Percentiles rank a stretch among this genome's conserved stretches.
These are phyloP conservation scores for Apiotrichum laibachii DNA, from an alignment of 1,284 basidiomycete genomes.

Conservation along the genomic window DNA sequence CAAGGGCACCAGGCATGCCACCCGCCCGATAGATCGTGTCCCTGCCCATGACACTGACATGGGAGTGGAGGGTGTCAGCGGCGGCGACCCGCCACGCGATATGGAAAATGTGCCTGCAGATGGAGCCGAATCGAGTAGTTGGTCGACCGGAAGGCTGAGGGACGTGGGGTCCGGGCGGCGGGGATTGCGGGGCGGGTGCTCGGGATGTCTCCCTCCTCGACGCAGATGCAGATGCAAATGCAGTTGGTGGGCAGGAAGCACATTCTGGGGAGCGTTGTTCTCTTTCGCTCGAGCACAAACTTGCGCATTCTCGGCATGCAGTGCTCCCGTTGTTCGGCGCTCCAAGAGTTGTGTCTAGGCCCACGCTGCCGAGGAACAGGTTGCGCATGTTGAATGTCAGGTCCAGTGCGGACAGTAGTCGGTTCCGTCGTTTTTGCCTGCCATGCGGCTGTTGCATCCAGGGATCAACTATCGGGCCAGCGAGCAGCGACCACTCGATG, in stretches of 20 bases:
- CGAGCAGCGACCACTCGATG: constrained; percentile 31
- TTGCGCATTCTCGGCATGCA: background rate
- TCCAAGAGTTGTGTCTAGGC: constrained; percentile 16
- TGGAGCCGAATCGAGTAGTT: constrained; percentile 4
- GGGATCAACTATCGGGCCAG: constrained; percentile 33
- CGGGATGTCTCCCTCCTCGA: background rate
- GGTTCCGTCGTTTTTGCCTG: constrained; percentile 11
- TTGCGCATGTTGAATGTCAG: constrained; percentile 33
- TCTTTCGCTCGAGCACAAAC: background rate
- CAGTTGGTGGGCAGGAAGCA: background rate
- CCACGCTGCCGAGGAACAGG: constrained; percentile 32
- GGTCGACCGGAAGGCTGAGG: background rate
- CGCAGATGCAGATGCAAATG: background rate
- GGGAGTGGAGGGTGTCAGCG: background rate
- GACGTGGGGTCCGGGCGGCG: background rate
- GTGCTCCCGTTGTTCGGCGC: background rate
- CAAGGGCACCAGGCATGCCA: constrained; percentile 22
- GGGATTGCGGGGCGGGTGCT: background rate
- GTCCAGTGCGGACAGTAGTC: constrained; percentile 29
- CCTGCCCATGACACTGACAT: constrained; percentile 13
- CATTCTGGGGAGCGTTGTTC: background rate
- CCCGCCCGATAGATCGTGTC: constrained; percentile 22
- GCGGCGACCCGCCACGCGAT: background rate
- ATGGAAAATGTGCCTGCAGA: background rate
- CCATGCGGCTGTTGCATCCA: constrained; percentile 21